Percentiles rank a stretch among this genome's conserved stretches.
phyloP scores from a whole-genome alignment of 305 asterid species.

The Lippia alba region DNA sequence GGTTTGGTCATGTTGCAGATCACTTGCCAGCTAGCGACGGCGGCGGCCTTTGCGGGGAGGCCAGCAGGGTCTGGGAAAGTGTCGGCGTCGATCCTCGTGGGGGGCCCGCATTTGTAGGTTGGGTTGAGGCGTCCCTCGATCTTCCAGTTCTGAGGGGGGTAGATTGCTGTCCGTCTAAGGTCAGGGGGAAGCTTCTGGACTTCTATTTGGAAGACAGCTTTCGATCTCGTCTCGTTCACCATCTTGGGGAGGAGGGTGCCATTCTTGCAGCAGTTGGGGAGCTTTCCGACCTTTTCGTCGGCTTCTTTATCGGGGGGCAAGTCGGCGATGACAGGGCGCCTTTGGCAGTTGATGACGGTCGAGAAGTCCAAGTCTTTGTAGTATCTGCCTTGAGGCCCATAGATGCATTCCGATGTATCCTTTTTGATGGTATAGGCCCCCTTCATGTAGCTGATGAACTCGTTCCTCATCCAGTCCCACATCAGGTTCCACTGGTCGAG shows the following conservation, averaged over 20 bases:
- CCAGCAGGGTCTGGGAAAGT: constrained; percentile 69
- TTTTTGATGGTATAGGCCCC: constrained; percentile 24
- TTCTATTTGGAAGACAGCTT: constrained; percentile 62
- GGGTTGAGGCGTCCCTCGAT: constrained; percentile 60
- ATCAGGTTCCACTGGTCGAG: constrained; percentile 80
- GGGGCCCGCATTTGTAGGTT: constrained; percentile 63
- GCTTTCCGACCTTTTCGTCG: constrained; percentile 63
- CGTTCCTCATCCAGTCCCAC: constrained; percentile 65
- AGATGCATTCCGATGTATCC: constrained; percentile 52
- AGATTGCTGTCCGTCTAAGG: constrained; percentile 58
- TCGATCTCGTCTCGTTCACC: constrained; percentile 63
- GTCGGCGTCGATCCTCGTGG: constrained; percentile 55
- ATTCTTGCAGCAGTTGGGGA: constrained; percentile 69
- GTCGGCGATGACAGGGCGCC: constrained; percentile 61
- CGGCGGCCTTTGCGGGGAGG: constrained; percentile 38
- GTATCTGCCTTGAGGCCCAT: constrained; percentile 67
- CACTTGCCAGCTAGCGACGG: constrained; percentile 71
- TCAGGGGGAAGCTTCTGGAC: constrained; percentile 79
- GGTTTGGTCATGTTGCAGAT: constrained; percentile 68
- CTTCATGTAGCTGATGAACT: constrained; percentile 22
- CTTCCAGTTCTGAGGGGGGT: constrained; percentile 74
- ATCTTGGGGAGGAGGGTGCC: constrained; percentile 57
- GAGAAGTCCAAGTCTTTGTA: constrained; percentile 64
- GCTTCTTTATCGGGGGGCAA: constrained; percentile 56
- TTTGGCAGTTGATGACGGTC: constrained; percentile 55